Base-by-base conservation (phyloP, 768 basidiomycete species). In the Suillus placidus region DNA sequence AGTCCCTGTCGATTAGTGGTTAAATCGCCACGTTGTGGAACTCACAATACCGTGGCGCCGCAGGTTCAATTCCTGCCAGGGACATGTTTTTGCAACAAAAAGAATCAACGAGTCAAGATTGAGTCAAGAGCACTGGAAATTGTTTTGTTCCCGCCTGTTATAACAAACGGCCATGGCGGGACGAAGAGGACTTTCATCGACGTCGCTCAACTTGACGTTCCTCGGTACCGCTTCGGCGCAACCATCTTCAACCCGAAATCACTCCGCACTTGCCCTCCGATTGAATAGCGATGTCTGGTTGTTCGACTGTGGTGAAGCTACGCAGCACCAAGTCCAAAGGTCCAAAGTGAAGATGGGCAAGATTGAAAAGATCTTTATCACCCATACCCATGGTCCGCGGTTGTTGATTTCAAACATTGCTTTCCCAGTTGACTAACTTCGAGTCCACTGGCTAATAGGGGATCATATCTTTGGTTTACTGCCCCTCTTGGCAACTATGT, bases 251-350 rank as follows among this genome's bases (percentile, higher is more conserved):
- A 92, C 92, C 0, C 83, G 92, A 62, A 92, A 90, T 70, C 92
- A 93, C 71, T 93, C 92, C 42, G 80, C 92, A 4, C 83, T 89
- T 9, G 88, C 91, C 2, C 71, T 94, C 8, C 84, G 88, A 26
- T 78, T 93, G 12, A 84, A 83, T 20, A 82, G 86, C 20, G 87
- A 91, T 79, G 86, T 92, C 63, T 94, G 92, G 92, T 74, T 94
- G 8, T 93, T 94, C 70, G 92, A 94, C 72, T 94, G 92, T 74
- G 92, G 92, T 26, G 92, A 94, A 76, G 91, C 87, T 16, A 93
- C 92, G 3, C 92, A 93, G 70, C 86, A 90, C 71, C 92, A 88
- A 70, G 70, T 94, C 5, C 91, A 93, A 75, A 86, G 84, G 73
- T 91, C 89, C 67, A 69, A 63, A 2, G 82, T 95, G n/a, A 91